These are phyloP conservation scores for Mucor velutinosus DNA, from an alignment of 371 early-diverging fungal species.

Conservation along the genomic window DNA sequence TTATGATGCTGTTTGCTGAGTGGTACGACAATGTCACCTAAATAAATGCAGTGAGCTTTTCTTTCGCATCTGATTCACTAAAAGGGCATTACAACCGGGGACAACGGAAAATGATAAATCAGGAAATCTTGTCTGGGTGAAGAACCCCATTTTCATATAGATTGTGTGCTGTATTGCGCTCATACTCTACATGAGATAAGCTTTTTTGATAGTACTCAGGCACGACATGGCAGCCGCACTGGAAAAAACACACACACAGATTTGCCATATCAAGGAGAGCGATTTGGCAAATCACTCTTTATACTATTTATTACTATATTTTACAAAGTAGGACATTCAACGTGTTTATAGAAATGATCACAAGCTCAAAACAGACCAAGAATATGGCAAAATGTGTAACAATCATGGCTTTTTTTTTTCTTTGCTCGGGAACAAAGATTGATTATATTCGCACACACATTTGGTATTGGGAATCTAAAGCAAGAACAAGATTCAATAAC, in stretches of 20 bases:
- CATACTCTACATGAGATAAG: background rate
- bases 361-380: background rate
- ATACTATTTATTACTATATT: conserved; percentile 7
- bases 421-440: background rate
- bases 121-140: background rate
- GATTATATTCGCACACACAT: conserved; percentile 10
- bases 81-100: background rate
- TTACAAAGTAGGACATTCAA: conserved; percentile 7
- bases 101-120: background rate
- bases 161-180: no score
- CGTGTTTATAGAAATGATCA: conserved; percentile 5
- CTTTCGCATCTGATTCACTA: background rate
- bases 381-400: conserved; percentile 7
- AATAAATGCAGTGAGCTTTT: background rate
- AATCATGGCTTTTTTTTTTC: background rate
- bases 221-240: background rate
- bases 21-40: background rate
- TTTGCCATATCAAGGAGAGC: background rate
- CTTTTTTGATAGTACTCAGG: background rate
- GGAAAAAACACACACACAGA: background rate
- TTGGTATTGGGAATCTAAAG: background rate
- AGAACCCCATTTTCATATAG: background rate
- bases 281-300: conserved; percentile 3
- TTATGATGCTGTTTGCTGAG: background rate
- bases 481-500: background rate